Evolutionary conservation across 805 yeast genomes (phyloP), one percentile per base, ranked within the genome.

Genomic region (Starmerella scarabaei): DNA sequence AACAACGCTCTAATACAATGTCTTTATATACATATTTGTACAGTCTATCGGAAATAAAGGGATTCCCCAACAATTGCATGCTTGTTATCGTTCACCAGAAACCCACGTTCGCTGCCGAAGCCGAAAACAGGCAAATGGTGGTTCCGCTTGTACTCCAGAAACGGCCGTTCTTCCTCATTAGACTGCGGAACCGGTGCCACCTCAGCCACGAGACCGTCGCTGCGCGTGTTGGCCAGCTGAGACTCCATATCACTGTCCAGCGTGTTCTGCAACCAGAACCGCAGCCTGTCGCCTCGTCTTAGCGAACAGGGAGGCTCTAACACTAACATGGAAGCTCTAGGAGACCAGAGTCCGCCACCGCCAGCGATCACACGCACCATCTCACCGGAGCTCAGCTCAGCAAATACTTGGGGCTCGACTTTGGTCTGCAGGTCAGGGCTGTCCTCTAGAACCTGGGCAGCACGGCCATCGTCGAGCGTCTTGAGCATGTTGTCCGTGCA

Each of bases 311-410:
- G 68, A 1, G 82, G 77, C 21, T 78, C 78, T 11, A 78, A 54
- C 1, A 74, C 85, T n/a, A 78, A 62, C 54, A 75, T 71, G 26
- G 71, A 71, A 2, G 80, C 75, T 41, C 77, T 71, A 21, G 75
- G 72, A 1, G 83, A 81, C 84, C 84, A 78, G 2, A 77, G 75
- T 2, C 83, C 79, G 2, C 85, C 85, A 1, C 84, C 85, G 3
- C 85, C 85, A 4, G 82, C 85, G 27, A 74, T 64, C 17, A 78
- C 75, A 51, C 71, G 69, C 54, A 61, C 69, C 39, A 66, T 60
- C 38, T 54, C 51, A 3, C 57, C 51, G 20, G 11, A 20, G 7
- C 44, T 34, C 15, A 50, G 32, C 46, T 50, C 50, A 21, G 55
- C 55, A 36, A 44, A 52, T 9, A 51, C 54, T 4, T 40, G 47